Percentiles rank a stretch among this genome's conserved stretches.
These are phyloP conservation scores for Dichomitus squalens DNA, from an alignment of 1,284 basidiomycete species.

Conservation along the genomic window DNA sequence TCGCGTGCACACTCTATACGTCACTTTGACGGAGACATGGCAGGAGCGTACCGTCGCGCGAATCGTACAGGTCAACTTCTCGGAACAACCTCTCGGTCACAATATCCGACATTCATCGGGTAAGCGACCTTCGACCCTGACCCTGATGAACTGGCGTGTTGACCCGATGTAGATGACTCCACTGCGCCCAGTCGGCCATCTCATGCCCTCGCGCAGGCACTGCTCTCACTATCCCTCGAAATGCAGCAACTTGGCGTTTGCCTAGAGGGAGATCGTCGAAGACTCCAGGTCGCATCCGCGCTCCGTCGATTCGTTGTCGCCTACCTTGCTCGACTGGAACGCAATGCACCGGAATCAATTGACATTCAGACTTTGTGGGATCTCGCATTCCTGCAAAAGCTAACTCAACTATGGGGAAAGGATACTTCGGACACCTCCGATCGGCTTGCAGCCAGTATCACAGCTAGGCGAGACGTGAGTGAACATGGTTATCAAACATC, in stretches of 20 bases:
- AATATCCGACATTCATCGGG: background rate
- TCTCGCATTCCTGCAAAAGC: constrained; percentile 47
- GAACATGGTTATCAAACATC: background rate
- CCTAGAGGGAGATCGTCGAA: constrained; percentile 38
- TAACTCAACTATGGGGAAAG: constrained; percentile 14
- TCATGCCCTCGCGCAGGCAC: constrained; percentile 50
- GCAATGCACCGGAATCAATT: background rate
- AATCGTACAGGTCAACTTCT: constrained; percentile 23
- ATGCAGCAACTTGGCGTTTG: constrained; percentile 55
- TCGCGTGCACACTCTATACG: constrained; percentile 40
- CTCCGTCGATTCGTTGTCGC: constrained; percentile 45
- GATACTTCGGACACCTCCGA: background rate
- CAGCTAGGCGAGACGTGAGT: constrained; percentile 10
- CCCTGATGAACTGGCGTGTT: background rate
- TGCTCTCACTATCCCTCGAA: constrained; percentile 55
- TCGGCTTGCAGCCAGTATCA: constrained; percentile 9
- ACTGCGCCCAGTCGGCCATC: constrained; percentile 48
- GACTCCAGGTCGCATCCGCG: constrained; percentile 38
- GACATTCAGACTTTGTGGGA: constrained; percentile 38
- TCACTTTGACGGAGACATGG: constrained; percentile 53
- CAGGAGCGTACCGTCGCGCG: constrained; percentile 41
- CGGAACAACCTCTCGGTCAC: background rate
- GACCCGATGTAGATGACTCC: background rate
- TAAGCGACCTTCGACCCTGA: background rate
- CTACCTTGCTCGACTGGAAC: constrained; percentile 35